phyloP scores from a whole-genome alignment of 1,139 yeast genomes.

The Suzukiozyma palmioleophila region DNA sequence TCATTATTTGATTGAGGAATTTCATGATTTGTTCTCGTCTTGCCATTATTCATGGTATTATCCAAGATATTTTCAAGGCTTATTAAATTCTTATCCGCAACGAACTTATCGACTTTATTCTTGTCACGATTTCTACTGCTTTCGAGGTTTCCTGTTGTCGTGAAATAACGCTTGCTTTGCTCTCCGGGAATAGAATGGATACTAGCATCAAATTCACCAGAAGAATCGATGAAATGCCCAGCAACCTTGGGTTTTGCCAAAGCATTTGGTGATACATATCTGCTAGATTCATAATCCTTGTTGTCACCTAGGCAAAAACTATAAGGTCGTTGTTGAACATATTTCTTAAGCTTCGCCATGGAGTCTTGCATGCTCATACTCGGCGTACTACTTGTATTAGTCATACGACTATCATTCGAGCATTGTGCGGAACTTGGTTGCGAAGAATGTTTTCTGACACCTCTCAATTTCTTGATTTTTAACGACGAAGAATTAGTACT shows the following conservation, averaged over 20 bases:
- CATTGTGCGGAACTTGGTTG: not conserved
- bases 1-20: not conserved
- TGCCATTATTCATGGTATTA: not conserved
- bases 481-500: not conserved
- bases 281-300: constrained; percentile 28
- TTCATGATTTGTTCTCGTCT: not conserved
- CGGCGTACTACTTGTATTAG: not conserved
- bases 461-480: not conserved
- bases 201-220: too few species aligned
- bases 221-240: too few species aligned
- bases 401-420: not conserved
- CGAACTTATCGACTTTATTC: not conserved
- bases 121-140: not conserved
- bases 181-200: not conserved
- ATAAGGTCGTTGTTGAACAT: constrained; percentile 27
- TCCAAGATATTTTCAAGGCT: constrained; percentile 1
- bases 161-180: not conserved
- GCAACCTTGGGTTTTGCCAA: not conserved
- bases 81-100: not conserved
- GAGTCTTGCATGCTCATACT: not conserved
- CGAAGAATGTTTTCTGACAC: not conserved
- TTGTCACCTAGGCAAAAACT: constrained; percentile 31
- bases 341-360: constrained; percentile 2
- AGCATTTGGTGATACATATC: constrained; percentile 19
- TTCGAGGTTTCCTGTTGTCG: not conserved